Evolutionary conservation across 768 basidiomycete species (phyloP).

Genomic region (Pleurotus djamor): DNA sequence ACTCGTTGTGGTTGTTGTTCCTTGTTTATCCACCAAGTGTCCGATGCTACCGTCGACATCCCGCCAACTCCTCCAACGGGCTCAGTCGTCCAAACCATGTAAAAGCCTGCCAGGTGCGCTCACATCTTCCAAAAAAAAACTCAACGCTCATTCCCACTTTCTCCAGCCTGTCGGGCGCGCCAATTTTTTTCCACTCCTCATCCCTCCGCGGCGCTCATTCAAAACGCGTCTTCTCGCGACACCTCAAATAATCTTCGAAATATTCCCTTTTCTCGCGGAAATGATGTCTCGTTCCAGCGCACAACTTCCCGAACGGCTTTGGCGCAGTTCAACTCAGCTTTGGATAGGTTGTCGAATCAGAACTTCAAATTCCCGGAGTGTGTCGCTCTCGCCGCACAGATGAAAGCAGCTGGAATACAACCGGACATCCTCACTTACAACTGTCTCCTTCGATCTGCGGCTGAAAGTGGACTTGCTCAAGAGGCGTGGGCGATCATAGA

Average conservation of each 20-base stretch:
- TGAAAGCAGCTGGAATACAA: conserved; percentile 53
- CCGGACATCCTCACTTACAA: conserved; percentile 61
- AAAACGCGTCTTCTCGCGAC: neutral
- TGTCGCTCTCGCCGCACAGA: conserved; percentile 45
- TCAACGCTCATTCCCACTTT: neutral
- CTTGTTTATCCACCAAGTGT: neutral
- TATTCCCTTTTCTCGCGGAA: conserved; percentile 23
- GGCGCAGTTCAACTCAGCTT: conserved; percentile 27
- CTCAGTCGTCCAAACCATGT: neutral
- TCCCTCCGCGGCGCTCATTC: neutral
- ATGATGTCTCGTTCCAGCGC: conserved; percentile 19
- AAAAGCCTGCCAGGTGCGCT: neutral
- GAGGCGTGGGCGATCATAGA: conserved; percentile 68
- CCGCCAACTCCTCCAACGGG: conserved; percentile 16
- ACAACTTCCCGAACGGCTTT: conserved; percentile 16
- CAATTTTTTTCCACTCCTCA: neutral
- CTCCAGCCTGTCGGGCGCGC: neutral
- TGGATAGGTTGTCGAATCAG: conserved; percentile 23
- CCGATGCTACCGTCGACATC: conserved; percentile 19
- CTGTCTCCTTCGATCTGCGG: conserved; percentile 48
- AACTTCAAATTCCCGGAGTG: conserved; percentile 31
- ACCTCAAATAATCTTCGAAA: conserved; percentile 8
- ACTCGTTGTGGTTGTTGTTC: conserved; percentile 13
- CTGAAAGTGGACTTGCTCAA: conserved; percentile 34
- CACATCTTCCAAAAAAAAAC: neutral